Evolutionary conservation across 257 asterid species (phyloP), one percentile per base, ranked within the genome.

Genomic region (Lithospermum erythrorhizon): DNA sequence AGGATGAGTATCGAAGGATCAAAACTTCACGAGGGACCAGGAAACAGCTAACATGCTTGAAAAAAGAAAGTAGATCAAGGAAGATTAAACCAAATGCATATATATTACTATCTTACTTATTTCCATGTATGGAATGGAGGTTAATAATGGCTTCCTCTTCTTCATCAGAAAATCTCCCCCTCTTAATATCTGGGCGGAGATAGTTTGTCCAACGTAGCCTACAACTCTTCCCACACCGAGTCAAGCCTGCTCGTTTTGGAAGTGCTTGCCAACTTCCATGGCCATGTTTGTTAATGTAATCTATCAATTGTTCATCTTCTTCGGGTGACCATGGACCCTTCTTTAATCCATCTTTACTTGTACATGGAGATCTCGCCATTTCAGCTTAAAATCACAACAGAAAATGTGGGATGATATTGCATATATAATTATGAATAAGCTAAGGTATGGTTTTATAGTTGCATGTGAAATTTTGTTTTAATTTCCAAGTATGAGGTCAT

Each of bases 191-290:
- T 8, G 78, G 81, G 30, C 72, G 70, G 21, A 76, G 65, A 57
- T 76, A 76, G 59, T 76, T 76, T 9, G 81, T 72, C 81, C 81
- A 76, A 20, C 81, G 63, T 18, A 76, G 57, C 62, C 81, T 62
- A 55, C 81, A 76, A 63, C 81, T 72, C 69, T 76, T 76, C 13
- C 81, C 81, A 21, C 81, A 76, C 41, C 81, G 52, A 9, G 72
- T 76, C 20, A 76, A 58, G 2, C 81, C 77, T 1, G 81, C 72
- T 54, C 18, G 56, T 58, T 55, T 61, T 1, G 77, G 70, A 0
- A 75, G 60, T 23, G 67, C 55, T 61, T 72, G 81, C 81, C 81
- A 75, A 10, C 72, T 75, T 49, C 63, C 63, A 15, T 64, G 67
- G 0, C 81, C 81, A 25, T 72, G 13, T 37, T 65, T 29, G 32